Conservation (phyloP, 2,329 filamentous ascomycete genomes). For the Colletotrichum sp. region DNA sequence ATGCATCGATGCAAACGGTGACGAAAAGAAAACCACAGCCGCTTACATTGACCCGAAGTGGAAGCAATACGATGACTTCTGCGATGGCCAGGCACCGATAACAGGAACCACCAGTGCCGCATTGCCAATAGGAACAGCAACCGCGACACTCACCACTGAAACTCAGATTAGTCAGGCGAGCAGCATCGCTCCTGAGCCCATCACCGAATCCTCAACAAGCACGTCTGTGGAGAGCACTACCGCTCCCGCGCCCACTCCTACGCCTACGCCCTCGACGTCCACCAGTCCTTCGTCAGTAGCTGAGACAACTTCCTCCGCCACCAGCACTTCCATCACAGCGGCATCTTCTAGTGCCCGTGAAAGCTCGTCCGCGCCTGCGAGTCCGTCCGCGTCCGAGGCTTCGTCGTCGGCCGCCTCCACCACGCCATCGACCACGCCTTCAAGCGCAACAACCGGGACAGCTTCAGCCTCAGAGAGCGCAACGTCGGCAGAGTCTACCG, state of each 20-base stretch:
- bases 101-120: too few species aligned
- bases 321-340: not conserved
- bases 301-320: not conserved
- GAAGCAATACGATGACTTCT: too few species aligned
- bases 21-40: too few species aligned
- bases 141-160: too few species aligned
- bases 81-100: too few species aligned
- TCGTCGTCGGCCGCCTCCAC: not conserved
- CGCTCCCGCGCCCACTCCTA: not conserved
- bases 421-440: not conserved
- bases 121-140: too few species aligned
- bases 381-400: not conserved
- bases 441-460: not conserved
- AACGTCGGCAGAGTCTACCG: not conserved
- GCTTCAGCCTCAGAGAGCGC: not conserved
- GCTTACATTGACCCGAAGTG: too few species aligned
- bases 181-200: not conserved
- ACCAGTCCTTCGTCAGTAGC: constrained; percentile 3
- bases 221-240: not conserved
- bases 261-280: not conserved
- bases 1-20: too few species aligned
- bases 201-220: too few species aligned
- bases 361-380: not conserved
- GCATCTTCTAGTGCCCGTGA: not conserved
- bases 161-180: constrained; percentile 28